Base-by-base conservation (phyloP, 78 protist species). In the Cyanophora paradoxa region DNA sequence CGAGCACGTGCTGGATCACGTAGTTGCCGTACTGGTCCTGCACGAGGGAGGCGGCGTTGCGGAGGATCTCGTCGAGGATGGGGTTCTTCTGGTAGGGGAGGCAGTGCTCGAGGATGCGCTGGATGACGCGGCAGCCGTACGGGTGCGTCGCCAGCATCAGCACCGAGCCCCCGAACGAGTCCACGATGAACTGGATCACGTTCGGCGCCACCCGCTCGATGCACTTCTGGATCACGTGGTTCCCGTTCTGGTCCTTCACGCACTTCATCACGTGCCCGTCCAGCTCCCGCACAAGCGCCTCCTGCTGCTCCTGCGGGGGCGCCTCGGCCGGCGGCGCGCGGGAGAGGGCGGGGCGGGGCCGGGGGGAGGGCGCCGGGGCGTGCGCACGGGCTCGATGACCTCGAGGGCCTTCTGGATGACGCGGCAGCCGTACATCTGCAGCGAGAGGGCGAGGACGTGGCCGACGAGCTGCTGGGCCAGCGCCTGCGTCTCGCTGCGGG, bases 71-170 rank as follows among this genome's bases (percentile, higher is more conserved):
- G 20, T 58, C 50, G 48, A 84, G n/a, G 46, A 82, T 64, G 37
- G 72, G 36, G 11, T 24, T 42, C 83, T 42, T 66, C 74, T 87
- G 92, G 4, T 72, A 46, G 30, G 69, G 83, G 24, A 26, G 31
- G 69, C 96, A 82, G 79, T 93, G 88, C 75, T 94, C 96, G 37
- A 96, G 73, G 31, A 96, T 84, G 67, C 99, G 86, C 79, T 96
- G 99, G 54, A 96, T 91, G 36, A 96, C 99, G n/a, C 99, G 86
- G 83, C 99, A 96, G 50, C 99, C 99, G 76, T 96, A 96, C 28
- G 96, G 89, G 64, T 96, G 99, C 37, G 81, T 79, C 19, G 97
- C 95, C 72, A 93, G 81, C 34, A 67, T 56, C 64, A 82, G 87
- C 66, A 76, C 82, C 58, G 44, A 76, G 14, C 92, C 93, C 31